These are phyloP conservation scores for Termitomyces sp. DNA, from an alignment of 768 basidiomycete species.

Conservation along the genomic window DNA sequence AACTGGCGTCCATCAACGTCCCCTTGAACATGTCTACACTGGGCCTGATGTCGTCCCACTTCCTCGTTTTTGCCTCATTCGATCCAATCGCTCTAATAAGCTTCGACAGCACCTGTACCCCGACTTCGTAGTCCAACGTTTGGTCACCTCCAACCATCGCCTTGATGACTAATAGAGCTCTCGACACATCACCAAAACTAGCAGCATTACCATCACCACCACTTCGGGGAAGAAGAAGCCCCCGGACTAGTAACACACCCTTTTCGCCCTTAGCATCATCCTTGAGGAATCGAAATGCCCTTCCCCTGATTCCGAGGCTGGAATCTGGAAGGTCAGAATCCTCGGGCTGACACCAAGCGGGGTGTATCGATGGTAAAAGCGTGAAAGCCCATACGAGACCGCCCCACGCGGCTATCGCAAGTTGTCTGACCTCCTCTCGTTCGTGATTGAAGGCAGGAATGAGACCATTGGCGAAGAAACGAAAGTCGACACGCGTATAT, in stretches of 20 bases:
- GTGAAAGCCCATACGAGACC: conserved; percentile 53
- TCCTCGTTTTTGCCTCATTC: neutral
- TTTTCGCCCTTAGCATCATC: conserved; percentile 43
- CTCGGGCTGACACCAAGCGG: conserved; percentile 21
- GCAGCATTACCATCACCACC: neutral
- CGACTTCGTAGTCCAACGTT: conserved; percentile 23
- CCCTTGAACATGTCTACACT: conserved; percentile 39
- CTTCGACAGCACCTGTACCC: conserved; percentile 27
- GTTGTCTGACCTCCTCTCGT: conserved; percentile 25
- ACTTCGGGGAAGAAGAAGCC: conserved; percentile 26
- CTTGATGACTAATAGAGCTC: conserved; percentile 30
- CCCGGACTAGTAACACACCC: conserved; percentile 32
- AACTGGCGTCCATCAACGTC: conserved; percentile 24
- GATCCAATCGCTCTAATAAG: conserved; percentile 27
- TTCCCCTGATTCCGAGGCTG: conserved; percentile 18
- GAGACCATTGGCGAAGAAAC: conserved; percentile 31
- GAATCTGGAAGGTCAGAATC: conserved; percentile 13
- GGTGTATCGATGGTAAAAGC: conserved; percentile 10
- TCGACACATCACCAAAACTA: conserved; percentile 18
- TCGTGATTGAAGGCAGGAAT: conserved; percentile 26
- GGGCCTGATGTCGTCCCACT: conserved; percentile 18
- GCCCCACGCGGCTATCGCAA: conserved; percentile 45
- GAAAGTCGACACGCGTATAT: conserved; percentile 34
- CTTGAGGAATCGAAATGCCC: conserved; percentile 35
- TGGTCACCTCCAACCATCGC: conserved; percentile 28